A percentile compares a stretch with the other conserved stretches of the same genome.
phyloP scores from a whole-genome alignment of 2,329 filamentous ascomycete species.

The Corniculantispora saksenae region DNA sequence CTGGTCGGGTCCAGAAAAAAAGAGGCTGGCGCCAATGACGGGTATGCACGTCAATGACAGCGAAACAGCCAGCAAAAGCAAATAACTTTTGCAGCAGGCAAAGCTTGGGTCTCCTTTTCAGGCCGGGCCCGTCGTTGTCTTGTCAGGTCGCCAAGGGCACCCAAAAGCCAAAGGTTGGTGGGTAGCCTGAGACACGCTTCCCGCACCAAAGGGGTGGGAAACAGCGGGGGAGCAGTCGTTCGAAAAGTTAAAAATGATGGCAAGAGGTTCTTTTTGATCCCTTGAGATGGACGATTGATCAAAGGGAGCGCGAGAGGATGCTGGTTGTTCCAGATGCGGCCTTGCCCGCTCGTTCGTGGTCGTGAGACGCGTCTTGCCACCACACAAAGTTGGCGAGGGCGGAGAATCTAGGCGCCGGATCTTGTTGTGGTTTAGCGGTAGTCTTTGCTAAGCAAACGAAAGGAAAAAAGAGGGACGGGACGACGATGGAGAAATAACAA shows the following conservation, averaged over 20 bases:
- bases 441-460: background rate
- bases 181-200: conserved; percentile 6
- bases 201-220: background rate
- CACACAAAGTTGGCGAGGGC: background rate
- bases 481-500: background rate
- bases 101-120: background rate
- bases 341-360: background rate
- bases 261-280: background rate
- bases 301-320: background rate
- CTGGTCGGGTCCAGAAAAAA: background rate
- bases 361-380: conserved; percentile 16
- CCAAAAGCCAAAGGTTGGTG: too few relatives aligned
- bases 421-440: background rate
- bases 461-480: background rate
- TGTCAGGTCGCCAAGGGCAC: background rate
- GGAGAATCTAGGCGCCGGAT: background rate
- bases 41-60: conserved; percentile 12
- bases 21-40: conserved; percentile 2
- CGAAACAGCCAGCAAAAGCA: conserved; percentile 1
- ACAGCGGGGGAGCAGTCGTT: background rate
- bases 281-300: background rate
- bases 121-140: background rate
- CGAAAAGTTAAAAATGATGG: background rate
- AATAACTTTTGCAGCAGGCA: background rate
- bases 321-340: background rate